Evolutionary conservation across 2,329 filamentous ascomycete species (phyloP).

Genomic region (Alternaria dauci): DNA sequence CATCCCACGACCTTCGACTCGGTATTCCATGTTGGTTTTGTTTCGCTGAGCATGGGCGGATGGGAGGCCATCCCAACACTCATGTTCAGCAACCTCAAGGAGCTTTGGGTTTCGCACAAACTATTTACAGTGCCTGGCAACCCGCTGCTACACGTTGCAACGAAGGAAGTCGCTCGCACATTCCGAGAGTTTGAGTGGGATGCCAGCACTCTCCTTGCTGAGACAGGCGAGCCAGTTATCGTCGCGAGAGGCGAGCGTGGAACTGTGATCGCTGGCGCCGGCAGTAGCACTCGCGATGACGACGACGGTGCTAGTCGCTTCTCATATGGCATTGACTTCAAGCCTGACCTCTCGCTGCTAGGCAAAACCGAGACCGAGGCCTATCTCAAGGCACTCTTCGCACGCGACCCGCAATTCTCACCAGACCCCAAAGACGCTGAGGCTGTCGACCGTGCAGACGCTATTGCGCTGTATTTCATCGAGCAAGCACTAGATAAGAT

Average conservation of each 20-base stretch:
- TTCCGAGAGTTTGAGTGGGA: slow-evolving; percentile 19
- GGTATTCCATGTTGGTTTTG: slow-evolving; percentile 10
- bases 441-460: slow-evolving; percentile 14
- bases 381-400: slow-evolving; percentile 12
- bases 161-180: slow-evolving; percentile 11
- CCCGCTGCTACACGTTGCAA: slow-evolving; percentile 10
- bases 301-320: slow-evolving; percentile 17
- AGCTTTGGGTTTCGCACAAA: slow-evolving; percentile 16
- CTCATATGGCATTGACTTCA: slow-evolving; percentile 17
- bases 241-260: slow-evolving; percentile 13
- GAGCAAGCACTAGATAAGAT: slow-evolving; percentile 16
- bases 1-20: slow-evolving; percentile 16
- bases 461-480: slow-evolving; percentile 14
- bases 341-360: slow-evolving; percentile 14
- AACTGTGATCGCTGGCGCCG: slow-evolving; percentile 12
- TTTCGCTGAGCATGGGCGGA: slow-evolving; percentile 13
- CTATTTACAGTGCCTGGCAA: slow-evolving; percentile 9
- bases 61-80: slow-evolving; percentile 9
- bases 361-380: slow-evolving; percentile 6
- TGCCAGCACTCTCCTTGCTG: slow-evolving; percentile 16
- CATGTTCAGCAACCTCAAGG: slow-evolving; percentile 13
- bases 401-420: slow-evolving; percentile 10
- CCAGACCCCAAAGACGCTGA: slow-evolving; percentile 15
- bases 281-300: slow-evolving; percentile 5
- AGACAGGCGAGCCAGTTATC: slow-evolving; percentile 14